A percentile compares a stretch with the other conserved stretches of the same genome.
Conservation (phyloP, 805 yeast genomes). For the Wickerhamomyces queroliae region DNA sequence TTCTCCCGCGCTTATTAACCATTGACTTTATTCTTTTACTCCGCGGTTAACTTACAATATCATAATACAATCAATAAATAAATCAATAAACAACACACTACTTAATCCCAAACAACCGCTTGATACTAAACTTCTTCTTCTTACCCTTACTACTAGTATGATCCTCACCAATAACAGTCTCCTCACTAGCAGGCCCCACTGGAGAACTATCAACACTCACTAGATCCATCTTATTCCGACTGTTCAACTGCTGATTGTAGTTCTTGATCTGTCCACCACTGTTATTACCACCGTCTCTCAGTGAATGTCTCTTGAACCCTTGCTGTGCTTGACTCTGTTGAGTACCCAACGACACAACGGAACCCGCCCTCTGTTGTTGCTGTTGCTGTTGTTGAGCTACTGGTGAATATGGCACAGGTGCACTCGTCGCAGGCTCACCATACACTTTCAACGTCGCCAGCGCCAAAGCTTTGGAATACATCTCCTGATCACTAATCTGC, state of each 20-base stretch:
- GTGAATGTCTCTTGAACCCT: not conserved
- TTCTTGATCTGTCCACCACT: not conserved
- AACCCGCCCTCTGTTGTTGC: too few relatives aligned
- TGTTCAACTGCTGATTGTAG: not conserved
- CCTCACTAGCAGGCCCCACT: not conserved
- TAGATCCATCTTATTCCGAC: not conserved
- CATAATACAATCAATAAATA: not conserved
- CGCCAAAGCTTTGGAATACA: constrained; percentile 47
- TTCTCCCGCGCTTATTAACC: too few relatives aligned
- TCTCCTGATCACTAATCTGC: constrained; percentile 36
- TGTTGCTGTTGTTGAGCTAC: too few relatives aligned
- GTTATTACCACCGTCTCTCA: not conserved
- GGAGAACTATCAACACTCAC: too few relatives aligned
- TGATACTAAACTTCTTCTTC: not conserved
- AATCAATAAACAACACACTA: not conserved
- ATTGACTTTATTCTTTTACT: not conserved
- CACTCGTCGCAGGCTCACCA: too few relatives aligned
- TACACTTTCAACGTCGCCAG: constrained; percentile 51
- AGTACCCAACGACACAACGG: too few relatives aligned
- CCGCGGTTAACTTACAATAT: not conserved
- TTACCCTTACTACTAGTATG: not conserved
- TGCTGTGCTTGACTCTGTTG: too few relatives aligned
- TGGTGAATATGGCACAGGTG: too few relatives aligned
- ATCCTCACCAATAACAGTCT: not conserved
- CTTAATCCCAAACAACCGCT: not conserved